Base-by-base conservation (phyloP, 305 asterid genomes). In the Fraxinus latifolia region DNA sequence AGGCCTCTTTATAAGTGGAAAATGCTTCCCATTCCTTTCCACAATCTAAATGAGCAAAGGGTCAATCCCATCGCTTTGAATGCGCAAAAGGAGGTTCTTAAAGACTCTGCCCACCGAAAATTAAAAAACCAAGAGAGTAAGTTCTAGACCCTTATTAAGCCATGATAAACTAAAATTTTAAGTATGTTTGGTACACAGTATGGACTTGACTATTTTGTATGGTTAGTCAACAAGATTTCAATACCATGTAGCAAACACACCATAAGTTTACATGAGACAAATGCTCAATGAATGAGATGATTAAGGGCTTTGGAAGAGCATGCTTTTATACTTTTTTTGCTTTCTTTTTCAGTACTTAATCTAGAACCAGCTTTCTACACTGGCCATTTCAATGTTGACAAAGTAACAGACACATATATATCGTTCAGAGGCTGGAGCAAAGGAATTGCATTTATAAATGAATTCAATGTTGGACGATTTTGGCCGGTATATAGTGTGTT, bases 381-480 rank as follows among this genome's bases (percentile, higher is more conserved):
- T 12, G 97, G 96, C 79, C 85, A 84, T 81, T 90, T 95, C 87
- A 74, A 82, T 50, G 86, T 95, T 23, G 89, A 89, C 83, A 84
- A 84, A 85, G 86, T 89, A 14, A 58, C 87, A 44, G 99, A 95
- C 87, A 94, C 99, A 11, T 95, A 87, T 83, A 67, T 95, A 65
- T 95, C 99, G 8, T 90, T 95, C 81, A 84, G 83, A 82, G 98
- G 95, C 84, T 95, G 99, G 99, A 89, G 95, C 37, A 95, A 93
- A 87, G 99, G 99, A 80, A 80, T 94, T 84, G 95, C 94, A 25
- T 91, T 93, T 79, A 88, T 95, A 37, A 95, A 95, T 73, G 93
- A 84, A 12, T 86, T 89, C 70, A 94, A 91, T 82, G 73, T 95
- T 11, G 99, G 99, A 36, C 91, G 99, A 36, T 95, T 85, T 84